These are phyloP conservation scores for Chaetoceros muelleri DNA, from an alignment of 108 stramenopile species.

Conservation along the genomic window DNA sequence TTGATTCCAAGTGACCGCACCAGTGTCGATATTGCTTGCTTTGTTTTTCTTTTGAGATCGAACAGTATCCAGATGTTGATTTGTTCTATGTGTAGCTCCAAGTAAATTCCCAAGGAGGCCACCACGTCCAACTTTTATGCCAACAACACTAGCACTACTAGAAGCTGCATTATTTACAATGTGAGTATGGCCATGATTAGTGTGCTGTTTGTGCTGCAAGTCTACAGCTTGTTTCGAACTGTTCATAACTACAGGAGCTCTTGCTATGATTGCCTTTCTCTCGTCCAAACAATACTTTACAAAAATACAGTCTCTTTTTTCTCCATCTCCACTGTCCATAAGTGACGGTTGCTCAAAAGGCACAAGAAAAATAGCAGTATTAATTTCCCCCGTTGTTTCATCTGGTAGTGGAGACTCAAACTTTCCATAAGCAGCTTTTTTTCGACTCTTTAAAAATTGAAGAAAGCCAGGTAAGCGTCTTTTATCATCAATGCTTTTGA, in stretches of 20 bases:
- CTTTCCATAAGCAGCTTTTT: constrained; percentile 60
- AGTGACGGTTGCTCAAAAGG: no score
- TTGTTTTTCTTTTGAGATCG: neutral
- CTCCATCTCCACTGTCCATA: constrained; percentile 12
- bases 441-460: constrained; percentile 49
- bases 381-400: constrained; percentile 8
- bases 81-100: constrained; percentile 53
- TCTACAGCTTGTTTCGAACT: no score
- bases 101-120: constrained; percentile 71
- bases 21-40: neutral
- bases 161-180: no score
- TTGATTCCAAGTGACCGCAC: constrained; percentile 11
- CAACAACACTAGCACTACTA: no score
- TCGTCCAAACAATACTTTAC: constrained; percentile 36
- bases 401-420: constrained; percentile 56
- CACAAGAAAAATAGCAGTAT: constrained; percentile 22
- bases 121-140: no score
- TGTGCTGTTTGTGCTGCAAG: no score
- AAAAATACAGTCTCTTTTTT: constrained; percentile 17
- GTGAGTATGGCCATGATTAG: no score
- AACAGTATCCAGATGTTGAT: constrained; percentile 39
- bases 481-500: constrained; percentile 44
- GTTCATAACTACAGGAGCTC: no score
- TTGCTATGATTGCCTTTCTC: constrained; percentile 4
- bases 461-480: constrained; percentile 70